Evolutionary conservation across 2,329 filamentous ascomycete genomes (phyloP).

Genomic region (Raffaelea deltoideospora): DNA sequence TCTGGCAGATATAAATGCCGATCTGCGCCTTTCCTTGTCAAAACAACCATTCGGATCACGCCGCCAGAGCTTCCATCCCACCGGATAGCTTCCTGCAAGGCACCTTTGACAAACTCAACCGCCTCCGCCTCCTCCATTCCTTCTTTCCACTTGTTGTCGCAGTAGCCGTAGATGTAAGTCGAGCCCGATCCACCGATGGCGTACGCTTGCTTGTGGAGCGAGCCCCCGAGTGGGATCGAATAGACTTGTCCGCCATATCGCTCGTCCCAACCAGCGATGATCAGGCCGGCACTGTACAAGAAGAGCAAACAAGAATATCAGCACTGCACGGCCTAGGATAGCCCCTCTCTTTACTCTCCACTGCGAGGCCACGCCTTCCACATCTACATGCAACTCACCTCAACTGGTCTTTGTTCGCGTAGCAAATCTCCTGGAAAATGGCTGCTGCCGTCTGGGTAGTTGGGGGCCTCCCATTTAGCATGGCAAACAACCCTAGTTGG

Average conservation of each 20-base stretch:
- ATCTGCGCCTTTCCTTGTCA: slow-evolving; percentile 79
- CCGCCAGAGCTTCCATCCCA: slow-evolving; percentile 98
- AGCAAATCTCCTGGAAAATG: slow-evolving; percentile 96
- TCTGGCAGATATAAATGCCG: slow-evolving; percentile 94
- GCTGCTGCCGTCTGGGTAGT: slow-evolving; percentile 91
- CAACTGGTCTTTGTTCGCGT: slow-evolving; percentile 87
- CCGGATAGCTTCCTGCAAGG: slow-evolving; percentile 89
- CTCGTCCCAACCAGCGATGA: slow-evolving; percentile 96
- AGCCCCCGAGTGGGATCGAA: slow-evolving; percentile 89
- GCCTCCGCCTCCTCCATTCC: slow-evolving; percentile 87
- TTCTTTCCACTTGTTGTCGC: slow-evolving; percentile 90
- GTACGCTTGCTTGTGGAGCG: slow-evolving; percentile 92
- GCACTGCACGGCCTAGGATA: too few species aligned
- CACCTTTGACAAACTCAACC: slow-evolving; percentile 81
- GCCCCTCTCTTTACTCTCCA: neutral
- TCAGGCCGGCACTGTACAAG: slow-evolving; percentile 65
- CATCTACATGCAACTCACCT: slow-evolving; percentile 41
- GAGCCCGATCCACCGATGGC: slow-evolving; percentile 93
- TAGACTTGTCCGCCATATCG: slow-evolving; percentile 94
- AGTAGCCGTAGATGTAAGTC: slow-evolving; percentile 99
- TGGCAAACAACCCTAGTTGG: slow-evolving; percentile 82
- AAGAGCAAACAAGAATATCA: too few species aligned
- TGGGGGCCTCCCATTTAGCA: slow-evolving; percentile 76
- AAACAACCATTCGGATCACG: slow-evolving; percentile 93
- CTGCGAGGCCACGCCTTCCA: neutral